Conservation (phyloP, 176 grass and related monocot species). For the Dendrocalamus sinicus region DNA sequence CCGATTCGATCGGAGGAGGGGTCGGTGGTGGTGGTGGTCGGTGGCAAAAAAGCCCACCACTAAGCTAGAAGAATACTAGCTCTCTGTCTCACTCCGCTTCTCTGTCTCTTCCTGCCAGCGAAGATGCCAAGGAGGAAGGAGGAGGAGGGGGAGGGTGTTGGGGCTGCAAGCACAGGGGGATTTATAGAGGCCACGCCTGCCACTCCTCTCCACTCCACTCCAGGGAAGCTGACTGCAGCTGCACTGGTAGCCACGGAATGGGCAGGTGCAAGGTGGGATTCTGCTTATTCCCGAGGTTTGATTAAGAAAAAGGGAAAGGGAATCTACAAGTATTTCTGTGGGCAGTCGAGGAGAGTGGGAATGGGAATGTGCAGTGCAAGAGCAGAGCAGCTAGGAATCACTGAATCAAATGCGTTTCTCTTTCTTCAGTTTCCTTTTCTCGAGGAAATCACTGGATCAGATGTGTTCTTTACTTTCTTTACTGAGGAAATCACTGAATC, state of each 20-base stretch:
- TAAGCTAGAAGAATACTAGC: neutral
- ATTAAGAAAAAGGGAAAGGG: neutral
- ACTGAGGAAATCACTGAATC: neutral
- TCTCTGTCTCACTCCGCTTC: neutral
- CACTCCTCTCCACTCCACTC: too few species aligned
- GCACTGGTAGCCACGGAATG: neutral
- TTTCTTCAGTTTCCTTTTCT: too few species aligned
- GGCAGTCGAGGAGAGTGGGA: too few species aligned
- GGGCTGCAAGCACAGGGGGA: neutral
- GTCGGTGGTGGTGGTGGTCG: constrained; percentile 10
- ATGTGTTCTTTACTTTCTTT: neutral
- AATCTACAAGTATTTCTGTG: neutral
- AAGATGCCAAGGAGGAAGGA: neutral
- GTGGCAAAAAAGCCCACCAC: neutral
- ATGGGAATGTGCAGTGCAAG: too few species aligned
- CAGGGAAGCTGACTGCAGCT: neutral
- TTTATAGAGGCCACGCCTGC: constrained; percentile 40
- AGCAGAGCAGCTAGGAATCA: too few species aligned
- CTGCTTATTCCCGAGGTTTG: neutral
- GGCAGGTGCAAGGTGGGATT: neutral
- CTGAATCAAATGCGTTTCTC: too few species aligned
- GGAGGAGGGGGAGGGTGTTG: constrained; percentile 33
- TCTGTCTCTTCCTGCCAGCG: neutral
- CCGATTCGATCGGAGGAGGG: constrained; percentile 29
- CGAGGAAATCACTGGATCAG: neutral